Conservation (phyloP, 2,329 filamentous ascomycete genomes). For the Microsporum canis region DNA sequence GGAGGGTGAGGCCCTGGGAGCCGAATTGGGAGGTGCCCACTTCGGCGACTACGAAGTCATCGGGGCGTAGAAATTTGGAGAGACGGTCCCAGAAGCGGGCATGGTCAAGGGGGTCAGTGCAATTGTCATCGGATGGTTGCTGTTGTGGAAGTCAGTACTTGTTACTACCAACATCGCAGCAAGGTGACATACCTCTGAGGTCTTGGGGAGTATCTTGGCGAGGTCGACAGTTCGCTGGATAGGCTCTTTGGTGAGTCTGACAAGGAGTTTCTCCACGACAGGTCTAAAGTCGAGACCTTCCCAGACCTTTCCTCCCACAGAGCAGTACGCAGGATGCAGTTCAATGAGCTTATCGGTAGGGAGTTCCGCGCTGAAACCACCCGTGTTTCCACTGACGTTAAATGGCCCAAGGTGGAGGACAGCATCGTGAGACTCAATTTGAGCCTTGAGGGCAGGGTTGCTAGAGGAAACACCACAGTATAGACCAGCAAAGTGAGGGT, state of each 20-base stretch:
- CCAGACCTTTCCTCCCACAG: constrained; percentile 11
- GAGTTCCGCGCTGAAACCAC: constrained; percentile 13
- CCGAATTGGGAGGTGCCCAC: constrained; percentile 20
- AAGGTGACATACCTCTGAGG: neutral
- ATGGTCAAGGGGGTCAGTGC: constrained; percentile 10
- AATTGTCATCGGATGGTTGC: constrained; percentile 7
- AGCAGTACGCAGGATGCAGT: constrained; percentile 12
- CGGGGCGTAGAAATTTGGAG: constrained; percentile 10
- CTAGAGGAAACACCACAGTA: constrained; percentile 12
- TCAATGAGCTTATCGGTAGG: constrained; percentile 10
- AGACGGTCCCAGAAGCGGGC: constrained; percentile 12
- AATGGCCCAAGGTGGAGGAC: constrained; percentile 12
- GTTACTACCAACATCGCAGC: neutral
- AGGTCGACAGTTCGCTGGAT: constrained; percentile 8
- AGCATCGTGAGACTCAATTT: constrained; percentile 10
- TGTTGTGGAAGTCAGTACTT: neutral
- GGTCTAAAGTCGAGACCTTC: constrained; percentile 13
- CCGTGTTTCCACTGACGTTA: constrained; percentile 10
- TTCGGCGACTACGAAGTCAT: constrained; percentile 19
- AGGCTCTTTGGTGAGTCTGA: constrained; percentile 8
- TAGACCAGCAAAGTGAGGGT: constrained; percentile 10
- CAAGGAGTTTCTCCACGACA: constrained; percentile 11
- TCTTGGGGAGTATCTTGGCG: neutral
- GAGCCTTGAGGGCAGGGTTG: constrained; percentile 3
- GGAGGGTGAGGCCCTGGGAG: constrained; percentile 16